Base-by-base conservation (phyloP, 1,139 yeast genomes). In the Sporopachydermia cereana region DNA sequence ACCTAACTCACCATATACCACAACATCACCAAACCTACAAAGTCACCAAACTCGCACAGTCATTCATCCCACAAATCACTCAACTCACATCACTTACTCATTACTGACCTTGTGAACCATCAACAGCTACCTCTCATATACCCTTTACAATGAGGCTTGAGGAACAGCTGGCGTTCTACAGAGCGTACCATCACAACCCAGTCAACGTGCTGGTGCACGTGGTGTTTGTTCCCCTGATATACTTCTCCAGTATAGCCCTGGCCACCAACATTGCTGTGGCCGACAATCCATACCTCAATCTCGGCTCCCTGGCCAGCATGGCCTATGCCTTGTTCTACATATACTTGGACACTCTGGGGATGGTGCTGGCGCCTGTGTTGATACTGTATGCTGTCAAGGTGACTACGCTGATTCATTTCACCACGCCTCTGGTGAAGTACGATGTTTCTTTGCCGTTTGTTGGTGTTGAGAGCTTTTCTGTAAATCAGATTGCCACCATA, bases 201-300 rank as follows among this genome's bases (percentile, higher is more conserved):
- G 68, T 66, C 44, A 91, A 91, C 63, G 93, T 88, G 9, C 54
- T 69, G 7, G 84, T 91, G 50, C 98, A 91, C 57, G 63, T 83
- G 46, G 59, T 75, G 2, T 88, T 88, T 57, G 89, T 91, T 41
- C 97, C 97, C 1, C 61, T 77, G 16, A 86, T 91, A 47, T 65
- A 85, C 22, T 63, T 74, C 46, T 67, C 86, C 1, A 63, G 79
- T 2, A 59, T 79, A 43, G 67, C 69, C 9, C 58, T 77, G 24
- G 53, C 68, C 4, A 55, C 72, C 29, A 55, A 59, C 24, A 44
- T 66, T 24, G 53, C 56, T 3, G 44, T 54, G 12, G 49, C 41
- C 23, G 47, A 29, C 22, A 57, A 24, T 47, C 39, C 72, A 7
- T 67, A 64, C 49, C 36, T 67, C 46, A 76, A 77, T 50, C 48